Conservation (phyloP, 176 grass and related monocot genomes). For the Oryza brachyantha region DNA sequence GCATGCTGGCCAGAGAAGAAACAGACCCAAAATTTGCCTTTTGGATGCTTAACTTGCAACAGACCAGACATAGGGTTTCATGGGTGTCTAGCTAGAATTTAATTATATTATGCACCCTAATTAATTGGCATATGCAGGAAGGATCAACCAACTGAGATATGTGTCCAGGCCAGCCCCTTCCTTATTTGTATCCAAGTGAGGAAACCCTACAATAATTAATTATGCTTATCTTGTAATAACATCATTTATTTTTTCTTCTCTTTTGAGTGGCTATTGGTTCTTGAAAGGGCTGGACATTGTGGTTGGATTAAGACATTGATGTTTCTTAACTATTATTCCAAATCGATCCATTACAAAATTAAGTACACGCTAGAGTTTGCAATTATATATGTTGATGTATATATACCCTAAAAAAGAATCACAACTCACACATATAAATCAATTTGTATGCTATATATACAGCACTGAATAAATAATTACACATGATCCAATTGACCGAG, state of each 20-base stretch:
- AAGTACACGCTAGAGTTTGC: not conserved
- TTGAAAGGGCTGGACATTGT: not conserved
- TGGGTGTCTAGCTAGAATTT: not conserved
- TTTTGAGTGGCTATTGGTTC: not conserved
- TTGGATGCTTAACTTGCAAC: not conserved
- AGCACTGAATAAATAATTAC: not conserved
- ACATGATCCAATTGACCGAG: not conserved
- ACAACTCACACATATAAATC: not conserved
- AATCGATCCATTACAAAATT: not conserved
- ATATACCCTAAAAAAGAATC: not conserved
- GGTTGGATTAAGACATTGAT: not conserved
- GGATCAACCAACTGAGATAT: not conserved
- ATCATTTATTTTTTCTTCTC: not conserved
- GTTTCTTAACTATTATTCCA: not conserved
- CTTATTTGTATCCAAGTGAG: not conserved
- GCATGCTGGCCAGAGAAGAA: constrained; percentile 3
- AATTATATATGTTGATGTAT: not conserved
- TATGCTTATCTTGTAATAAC: not conserved
- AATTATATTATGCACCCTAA: not conserved
- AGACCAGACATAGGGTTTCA: not conserved
- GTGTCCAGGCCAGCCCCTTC: not conserved
- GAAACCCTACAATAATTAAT: not conserved
- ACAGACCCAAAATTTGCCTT: not conserved
- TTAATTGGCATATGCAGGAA: not conserved
- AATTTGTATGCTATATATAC: not conserved